Conservation (phyloP, 2,329 filamentous ascomycete species). For the Apiospora hydei region DNA sequence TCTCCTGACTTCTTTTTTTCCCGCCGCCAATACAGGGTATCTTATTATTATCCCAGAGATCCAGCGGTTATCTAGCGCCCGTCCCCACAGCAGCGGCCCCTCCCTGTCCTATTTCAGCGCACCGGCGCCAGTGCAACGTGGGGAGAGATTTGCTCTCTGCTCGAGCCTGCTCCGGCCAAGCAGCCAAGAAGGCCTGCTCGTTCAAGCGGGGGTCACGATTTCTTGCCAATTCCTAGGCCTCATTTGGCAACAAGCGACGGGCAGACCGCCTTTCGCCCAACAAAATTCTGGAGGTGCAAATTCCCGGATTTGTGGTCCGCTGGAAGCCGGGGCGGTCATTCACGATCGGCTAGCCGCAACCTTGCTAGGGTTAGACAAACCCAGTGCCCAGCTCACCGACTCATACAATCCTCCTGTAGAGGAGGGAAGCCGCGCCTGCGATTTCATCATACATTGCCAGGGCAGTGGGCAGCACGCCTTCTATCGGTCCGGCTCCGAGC, state of each 20-base stretch:
- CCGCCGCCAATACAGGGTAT: background rate
- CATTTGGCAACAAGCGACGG: conserved; percentile 14
- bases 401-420: background rate
- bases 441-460: background rate
- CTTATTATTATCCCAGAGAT: background rate
- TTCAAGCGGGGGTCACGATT: conserved; percentile 12
- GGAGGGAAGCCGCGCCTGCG: background rate
- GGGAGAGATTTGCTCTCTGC: conserved; percentile 6
- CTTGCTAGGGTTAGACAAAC: background rate
- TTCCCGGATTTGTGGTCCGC: background rate
- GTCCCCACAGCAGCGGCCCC: conserved; percentile 10
- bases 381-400: background rate
- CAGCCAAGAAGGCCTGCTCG: background rate
- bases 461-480: background rate
- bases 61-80: conserved; percentile 17
- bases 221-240: conserved; percentile 5
- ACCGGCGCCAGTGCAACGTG: conserved; percentile 12
- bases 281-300: conserved; percentile 14
- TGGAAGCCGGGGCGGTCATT: background rate
- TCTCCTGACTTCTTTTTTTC: background rate
- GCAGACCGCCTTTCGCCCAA: conserved; percentile 25
- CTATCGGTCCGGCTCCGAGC: conserved; percentile 18
- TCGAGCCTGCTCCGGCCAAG: background rate
- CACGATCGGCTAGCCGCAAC: conserved; percentile 3
- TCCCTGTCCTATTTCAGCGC: conserved; percentile 1